Evolutionary conservation across 495 filamentous ascomycete genomes (phyloP).

Genomic region (Podospora conica): DNA sequence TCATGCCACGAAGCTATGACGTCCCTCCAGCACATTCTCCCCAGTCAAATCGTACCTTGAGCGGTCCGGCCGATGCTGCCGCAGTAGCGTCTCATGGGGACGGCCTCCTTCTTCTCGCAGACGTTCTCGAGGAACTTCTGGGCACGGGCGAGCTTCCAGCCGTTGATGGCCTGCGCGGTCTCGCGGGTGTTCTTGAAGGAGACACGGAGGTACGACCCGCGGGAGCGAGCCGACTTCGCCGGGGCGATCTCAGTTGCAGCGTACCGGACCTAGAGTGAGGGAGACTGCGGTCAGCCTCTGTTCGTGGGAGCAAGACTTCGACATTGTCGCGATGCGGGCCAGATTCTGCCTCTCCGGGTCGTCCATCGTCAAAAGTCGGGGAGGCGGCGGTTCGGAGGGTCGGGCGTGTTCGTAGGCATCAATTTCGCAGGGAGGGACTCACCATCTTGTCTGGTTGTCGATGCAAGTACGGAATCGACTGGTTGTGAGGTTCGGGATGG

Average conservation of each 20-base stretch:
- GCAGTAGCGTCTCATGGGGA: conserved; percentile 94
- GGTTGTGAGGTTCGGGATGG: conserved; percentile 23
- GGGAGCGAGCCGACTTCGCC: conserved; percentile 91
- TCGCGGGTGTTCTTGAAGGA: conserved; percentile 99
- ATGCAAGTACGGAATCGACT: conserved; percentile 31
- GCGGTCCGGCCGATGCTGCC: conserved; percentile 88
- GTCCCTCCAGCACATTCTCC: not conserved
- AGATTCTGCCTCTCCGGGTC: not conserved
- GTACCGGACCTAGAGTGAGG: conserved; percentile 80
- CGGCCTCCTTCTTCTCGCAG: conserved; percentile 85
- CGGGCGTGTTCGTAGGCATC: conserved; percentile 5
- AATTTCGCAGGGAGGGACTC: conserved; percentile 19
- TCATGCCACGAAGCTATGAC: not conserved
- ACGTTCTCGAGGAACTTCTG: conserved; percentile 96
- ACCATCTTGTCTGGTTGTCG: conserved; percentile 39
- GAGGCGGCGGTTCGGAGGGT: not conserved
- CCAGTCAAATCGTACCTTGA: conserved; percentile 70
- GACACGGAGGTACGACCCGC: conserved; percentile 96
- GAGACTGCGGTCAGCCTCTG: conserved; percentile 34
- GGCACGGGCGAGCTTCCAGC: conserved; percentile 96
- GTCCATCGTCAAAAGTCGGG: conserved; percentile 2
- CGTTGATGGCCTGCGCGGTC: conserved; percentile 97
- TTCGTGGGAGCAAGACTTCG: not conserved
- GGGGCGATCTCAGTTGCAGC: conserved; percentile 81
- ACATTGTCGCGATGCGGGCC: not conserved